phyloP scores from a whole-genome alignment of 192 early-diverging fungal species.

The Haplosporangium gracile region DNA sequence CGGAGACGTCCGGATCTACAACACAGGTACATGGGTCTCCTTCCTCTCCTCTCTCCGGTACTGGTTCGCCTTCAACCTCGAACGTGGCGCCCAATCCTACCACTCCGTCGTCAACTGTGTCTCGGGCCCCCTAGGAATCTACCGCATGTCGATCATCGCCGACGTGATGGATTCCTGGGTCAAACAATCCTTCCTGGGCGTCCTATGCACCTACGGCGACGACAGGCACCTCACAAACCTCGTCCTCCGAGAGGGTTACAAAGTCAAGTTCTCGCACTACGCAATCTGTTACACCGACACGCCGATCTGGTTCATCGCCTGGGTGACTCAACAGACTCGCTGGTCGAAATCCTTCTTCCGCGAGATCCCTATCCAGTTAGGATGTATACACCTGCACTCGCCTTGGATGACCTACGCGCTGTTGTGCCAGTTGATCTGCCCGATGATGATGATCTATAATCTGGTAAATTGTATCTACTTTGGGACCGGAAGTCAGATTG shows the following conservation, averaged over 20 bases:
- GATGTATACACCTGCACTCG: conserved; percentile 65
- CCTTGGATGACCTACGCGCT: conserved; percentile 74
- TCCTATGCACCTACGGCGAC: conserved; percentile 74
- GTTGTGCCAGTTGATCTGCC: conserved; percentile 71
- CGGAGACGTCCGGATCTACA: conserved; percentile 66
- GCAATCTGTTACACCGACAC: conserved; percentile 74
- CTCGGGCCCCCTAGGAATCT: conserved; percentile 74
- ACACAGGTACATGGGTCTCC: conserved; percentile 64
- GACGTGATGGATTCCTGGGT: conserved; percentile 70
- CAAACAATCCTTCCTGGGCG: conserved; percentile 67
- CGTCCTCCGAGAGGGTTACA: conserved; percentile 60
- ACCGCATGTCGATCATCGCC: conserved; percentile 60
- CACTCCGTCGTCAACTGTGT: conserved; percentile 72
- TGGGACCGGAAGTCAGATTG: conserved; percentile 39
- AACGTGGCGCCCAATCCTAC: conserved; percentile 72
- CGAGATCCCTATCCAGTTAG: conserved; percentile 64
- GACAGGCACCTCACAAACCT: conserved; percentile 74
- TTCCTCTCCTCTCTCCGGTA: conserved; percentile 73
- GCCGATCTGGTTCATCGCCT: conserved; percentile 66
- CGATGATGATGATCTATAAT: conserved; percentile 71
- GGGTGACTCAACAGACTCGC: conserved; percentile 74
- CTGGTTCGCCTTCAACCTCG: conserved; percentile 77
- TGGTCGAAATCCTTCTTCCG: conserved; percentile 77
- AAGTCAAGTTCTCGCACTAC: conserved; percentile 67
- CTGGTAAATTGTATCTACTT: conserved; percentile 60